Evolutionary conservation across 2,329 filamentous ascomycete species (phyloP).

Genomic region (Phialemoniopsis sp.): DNA sequence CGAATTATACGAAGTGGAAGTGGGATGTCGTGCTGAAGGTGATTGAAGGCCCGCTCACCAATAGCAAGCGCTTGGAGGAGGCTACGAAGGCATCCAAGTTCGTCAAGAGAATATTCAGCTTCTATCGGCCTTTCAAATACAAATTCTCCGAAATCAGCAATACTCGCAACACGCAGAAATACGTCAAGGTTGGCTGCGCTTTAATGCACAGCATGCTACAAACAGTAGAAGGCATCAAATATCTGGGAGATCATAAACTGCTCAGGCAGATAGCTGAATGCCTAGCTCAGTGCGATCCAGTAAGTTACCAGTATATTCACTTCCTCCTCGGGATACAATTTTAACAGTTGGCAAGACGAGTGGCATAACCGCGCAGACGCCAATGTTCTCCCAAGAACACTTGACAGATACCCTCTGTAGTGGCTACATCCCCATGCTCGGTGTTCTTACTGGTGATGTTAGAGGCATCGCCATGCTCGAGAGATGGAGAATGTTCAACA

Average conservation of each 20-base stretch:
- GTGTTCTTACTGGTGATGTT: slow-evolving; percentile 75
- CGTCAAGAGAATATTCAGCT: slow-evolving; percentile 88
- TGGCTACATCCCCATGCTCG: slow-evolving; percentile 92
- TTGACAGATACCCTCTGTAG: slow-evolving; percentile 83
- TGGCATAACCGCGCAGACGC: slow-evolving; percentile 73
- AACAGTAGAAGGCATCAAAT: slow-evolving; percentile 77
- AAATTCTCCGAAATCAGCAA: slow-evolving; percentile 88
- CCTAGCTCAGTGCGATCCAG: slow-evolving; percentile 88
- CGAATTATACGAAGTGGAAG: slow-evolving; percentile 94
- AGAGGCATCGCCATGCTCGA: slow-evolving; percentile 88
- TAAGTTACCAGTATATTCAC: slow-evolving; percentile 36
- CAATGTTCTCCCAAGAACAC: slow-evolving; percentile 83
- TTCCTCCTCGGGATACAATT: background rate
- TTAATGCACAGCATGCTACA: slow-evolving; percentile 83
- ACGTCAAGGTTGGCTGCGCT: slow-evolving; percentile 84
- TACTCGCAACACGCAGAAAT: slow-evolving; percentile 90
- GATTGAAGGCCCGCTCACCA: slow-evolving; percentile 88
- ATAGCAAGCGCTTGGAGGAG: slow-evolving; percentile 88
- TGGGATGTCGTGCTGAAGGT: slow-evolving; percentile 91
- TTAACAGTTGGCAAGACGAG: slow-evolving; percentile 45
- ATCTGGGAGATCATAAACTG: slow-evolving; percentile 87
- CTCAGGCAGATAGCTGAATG: slow-evolving; percentile 93
- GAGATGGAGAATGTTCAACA: slow-evolving; percentile 97
- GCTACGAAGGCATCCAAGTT: slow-evolving; percentile 95
- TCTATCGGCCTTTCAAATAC: slow-evolving; percentile 95